Evolutionary conservation across 331 rosid species (phyloP).

Genomic region (Saraca asoca): DNA sequence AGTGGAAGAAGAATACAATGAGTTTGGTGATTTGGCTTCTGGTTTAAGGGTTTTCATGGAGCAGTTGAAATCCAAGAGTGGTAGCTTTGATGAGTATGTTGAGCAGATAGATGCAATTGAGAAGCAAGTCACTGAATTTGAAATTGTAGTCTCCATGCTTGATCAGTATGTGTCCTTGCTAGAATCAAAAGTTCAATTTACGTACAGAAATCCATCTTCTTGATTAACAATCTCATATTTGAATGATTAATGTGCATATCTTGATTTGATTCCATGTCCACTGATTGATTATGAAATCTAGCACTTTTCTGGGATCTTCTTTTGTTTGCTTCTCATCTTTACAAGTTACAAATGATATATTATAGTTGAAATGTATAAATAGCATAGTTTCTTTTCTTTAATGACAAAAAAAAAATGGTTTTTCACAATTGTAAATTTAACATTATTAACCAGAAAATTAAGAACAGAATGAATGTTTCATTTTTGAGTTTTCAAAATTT

Average conservation of each 20-base stretch:
- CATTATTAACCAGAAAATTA: too few relatives aligned
- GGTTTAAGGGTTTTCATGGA: slow-evolving; percentile 83
- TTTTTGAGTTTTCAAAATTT: too few relatives aligned
- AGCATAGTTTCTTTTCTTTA: too few relatives aligned
- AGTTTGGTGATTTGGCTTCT: slow-evolving; percentile 83
- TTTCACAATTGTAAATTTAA: too few relatives aligned
- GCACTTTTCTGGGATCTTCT: too few relatives aligned
- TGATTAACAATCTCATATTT: slow-evolving; percentile 13
- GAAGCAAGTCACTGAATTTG: slow-evolving; percentile 82
- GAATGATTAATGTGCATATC: background rate
- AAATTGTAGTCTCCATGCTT: slow-evolving; percentile 78
- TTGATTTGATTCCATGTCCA: background rate
- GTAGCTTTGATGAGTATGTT: slow-evolving; percentile 66
- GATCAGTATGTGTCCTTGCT: slow-evolving; percentile 65
- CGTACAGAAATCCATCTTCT: slow-evolving; percentile 41
- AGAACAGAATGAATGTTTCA: too few relatives aligned
- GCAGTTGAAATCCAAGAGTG: slow-evolving; percentile 78
- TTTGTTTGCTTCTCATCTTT: too few relatives aligned
- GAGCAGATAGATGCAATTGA: slow-evolving; percentile 75
- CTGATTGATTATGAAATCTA: too few relatives aligned
- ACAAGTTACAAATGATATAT: too few relatives aligned
- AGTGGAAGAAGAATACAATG: slow-evolving; percentile 78
- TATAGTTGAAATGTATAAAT: too few relatives aligned
- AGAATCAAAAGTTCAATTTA: slow-evolving; percentile 65
- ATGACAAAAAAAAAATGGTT: too few relatives aligned